Conservation (phyloP, 2,329 filamentous ascomycete genomes). For the Fonsecaea erecta region DNA sequence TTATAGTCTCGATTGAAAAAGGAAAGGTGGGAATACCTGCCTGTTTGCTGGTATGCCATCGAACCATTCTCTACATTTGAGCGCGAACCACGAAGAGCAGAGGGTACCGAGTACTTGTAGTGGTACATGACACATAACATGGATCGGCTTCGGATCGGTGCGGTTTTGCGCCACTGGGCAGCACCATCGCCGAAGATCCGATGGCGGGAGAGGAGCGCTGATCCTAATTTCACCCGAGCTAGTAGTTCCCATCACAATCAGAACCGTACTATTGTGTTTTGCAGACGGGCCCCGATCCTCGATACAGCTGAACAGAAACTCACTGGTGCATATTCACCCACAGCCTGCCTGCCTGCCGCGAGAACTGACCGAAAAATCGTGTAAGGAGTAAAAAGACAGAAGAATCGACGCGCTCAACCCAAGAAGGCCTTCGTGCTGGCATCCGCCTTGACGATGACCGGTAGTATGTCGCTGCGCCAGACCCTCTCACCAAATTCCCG, state of each 20-base stretch:
- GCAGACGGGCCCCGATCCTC: background rate
- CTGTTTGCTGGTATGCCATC: no score
- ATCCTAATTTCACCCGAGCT: background rate
- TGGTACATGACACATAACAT: no score
- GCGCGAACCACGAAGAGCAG: no score
- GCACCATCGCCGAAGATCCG: slow-evolving; percentile 15
- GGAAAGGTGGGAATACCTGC: no score
- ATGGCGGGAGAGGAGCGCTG: slow-evolving; percentile 2
- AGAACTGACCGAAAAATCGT: background rate
- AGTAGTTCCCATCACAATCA: background rate
- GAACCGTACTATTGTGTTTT: background rate
- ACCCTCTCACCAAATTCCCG: slow-evolving; percentile 45
- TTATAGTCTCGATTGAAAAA: no score
- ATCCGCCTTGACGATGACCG: slow-evolving; percentile 39
- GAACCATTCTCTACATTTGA: no score
- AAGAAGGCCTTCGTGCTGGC: slow-evolving; percentile 22
- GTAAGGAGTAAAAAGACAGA: no score
- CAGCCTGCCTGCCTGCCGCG: background rate
- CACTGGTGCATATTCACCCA: background rate
- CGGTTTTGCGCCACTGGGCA: slow-evolving; percentile 9
- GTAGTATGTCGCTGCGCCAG: slow-evolving; percentile 50
- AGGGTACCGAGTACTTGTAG: no score
- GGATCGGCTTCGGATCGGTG: background rate
- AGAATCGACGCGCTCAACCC: slow-evolving; percentile 11
- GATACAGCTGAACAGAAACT: background rate